Percentiles rank a stretch among this genome's conserved stretches.
phyloP scores from a whole-genome alignment of 2,329 filamentous ascomycete species.

The Ascochyta rabiei region DNA sequence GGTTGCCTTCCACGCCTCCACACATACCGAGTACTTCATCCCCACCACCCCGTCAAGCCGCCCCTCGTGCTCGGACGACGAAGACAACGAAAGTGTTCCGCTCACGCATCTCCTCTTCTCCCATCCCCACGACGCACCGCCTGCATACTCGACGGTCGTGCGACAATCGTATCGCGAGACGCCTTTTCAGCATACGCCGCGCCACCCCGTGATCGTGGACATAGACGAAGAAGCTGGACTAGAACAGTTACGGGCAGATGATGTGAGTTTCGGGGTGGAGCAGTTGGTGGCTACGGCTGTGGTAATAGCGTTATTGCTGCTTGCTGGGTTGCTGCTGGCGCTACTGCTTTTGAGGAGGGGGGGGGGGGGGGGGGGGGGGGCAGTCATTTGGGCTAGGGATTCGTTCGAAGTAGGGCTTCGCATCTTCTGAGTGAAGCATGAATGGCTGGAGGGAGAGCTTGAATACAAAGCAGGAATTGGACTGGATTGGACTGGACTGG shows the following conservation, averaged over 20 bases:
- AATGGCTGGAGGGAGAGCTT: background rate
- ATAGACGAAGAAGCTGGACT: slow-evolving; percentile 25
- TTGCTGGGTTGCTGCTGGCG: slow-evolving; percentile 19
- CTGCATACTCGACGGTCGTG: slow-evolving; percentile 28
- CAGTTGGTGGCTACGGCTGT: slow-evolving; percentile 24
- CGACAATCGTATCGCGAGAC: slow-evolving; percentile 30
- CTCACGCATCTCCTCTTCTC: slow-evolving; percentile 29
- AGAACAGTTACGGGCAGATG: slow-evolving; percentile 19
- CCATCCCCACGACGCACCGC: slow-evolving; percentile 29
- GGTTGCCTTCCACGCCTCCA: background rate
- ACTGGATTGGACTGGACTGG: background rate
- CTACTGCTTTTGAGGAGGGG: slow-evolving; percentile 6
- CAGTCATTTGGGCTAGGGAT: too few species aligned
- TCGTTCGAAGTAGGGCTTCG: too few species aligned
- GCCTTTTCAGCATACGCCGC: slow-evolving; percentile 27
- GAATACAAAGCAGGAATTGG: background rate
- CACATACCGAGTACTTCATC: background rate
- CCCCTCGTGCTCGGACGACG: background rate
- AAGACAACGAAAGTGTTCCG: slow-evolving; percentile 29
- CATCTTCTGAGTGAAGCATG: background rate
- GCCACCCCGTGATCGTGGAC: slow-evolving; percentile 1
- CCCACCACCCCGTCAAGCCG: background rate
- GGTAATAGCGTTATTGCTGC: slow-evolving; percentile 22
- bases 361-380: background rate
- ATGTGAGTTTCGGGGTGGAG: slow-evolving; percentile 31